Base-by-base conservation (phyloP, 2,329 filamentous ascomycete genomes). In the Phaeomoniella chlamydospora region DNA sequence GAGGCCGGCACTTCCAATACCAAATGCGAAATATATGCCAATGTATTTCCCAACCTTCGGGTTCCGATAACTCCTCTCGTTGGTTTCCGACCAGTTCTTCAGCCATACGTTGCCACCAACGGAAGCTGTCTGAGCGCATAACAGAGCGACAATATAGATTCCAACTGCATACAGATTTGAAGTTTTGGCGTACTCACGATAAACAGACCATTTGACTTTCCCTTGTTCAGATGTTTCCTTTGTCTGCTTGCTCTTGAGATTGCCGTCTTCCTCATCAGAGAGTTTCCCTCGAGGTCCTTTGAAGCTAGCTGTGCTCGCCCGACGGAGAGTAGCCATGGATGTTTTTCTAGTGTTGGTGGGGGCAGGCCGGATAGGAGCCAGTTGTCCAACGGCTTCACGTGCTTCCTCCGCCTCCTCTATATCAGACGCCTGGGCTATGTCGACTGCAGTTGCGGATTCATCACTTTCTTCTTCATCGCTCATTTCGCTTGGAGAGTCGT, bases 191-290 rank as follows among this genome's bases (percentile, higher is more conserved):
- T 98, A 98, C 59, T 94, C 87, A 13, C 68, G 66, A 53, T 98
- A 98, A 17, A 98, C 88, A 44, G 77, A 72, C 87, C 90, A 96
- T 58, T 94, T 96, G 47, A 98, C 90, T 56, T 96, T 94, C 50
- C 90, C 90, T 61, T 98, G 86, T 56, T 98, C 86, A 2, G 75
- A 72, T 45, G 80, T 80, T 56, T 98, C 90, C 59, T 94, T 92
- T 38, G 68, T 70, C 57, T 94, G 87, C 52, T 78, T 84, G 31
- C 81, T 86, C 61, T 84, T 88, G 49, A 79, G 65, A 37, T 54
- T 45, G 26, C 64, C 70, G 2, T 72, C 74, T 36, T 83, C 76
- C 58, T 96, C 86, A 47, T 96, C 88, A 0, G 68, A 72, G 18
- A 88, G 58, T 57, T 90, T 94, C 46, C 86, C 84, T 41, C 84